Conservation (phyloP, 2,329 filamentous ascomycete species). For the Penicillium sp. region DNA sequence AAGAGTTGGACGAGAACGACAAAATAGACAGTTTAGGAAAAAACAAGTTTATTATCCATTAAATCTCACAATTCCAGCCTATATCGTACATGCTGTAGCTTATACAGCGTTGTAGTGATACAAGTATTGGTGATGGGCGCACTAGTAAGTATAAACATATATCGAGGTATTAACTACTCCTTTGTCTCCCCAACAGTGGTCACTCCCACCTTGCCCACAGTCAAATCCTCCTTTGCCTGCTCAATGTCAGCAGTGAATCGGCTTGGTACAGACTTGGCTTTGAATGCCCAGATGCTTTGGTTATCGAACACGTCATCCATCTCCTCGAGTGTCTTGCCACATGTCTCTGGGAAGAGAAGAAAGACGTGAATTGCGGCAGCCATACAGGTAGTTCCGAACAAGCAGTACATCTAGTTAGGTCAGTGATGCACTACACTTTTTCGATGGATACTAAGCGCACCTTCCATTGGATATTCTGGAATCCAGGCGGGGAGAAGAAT, state of each 20-base stretch:
- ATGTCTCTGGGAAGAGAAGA: constrained; percentile 33
- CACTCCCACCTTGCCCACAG: constrained; percentile 1
- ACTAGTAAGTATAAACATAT: neutral
- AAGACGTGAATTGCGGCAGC: constrained; percentile 25
- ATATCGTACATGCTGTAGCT: no score
- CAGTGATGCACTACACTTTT: neutral
- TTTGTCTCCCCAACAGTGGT: neutral
- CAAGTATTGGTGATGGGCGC: no score
- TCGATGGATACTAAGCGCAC: constrained; percentile 6
- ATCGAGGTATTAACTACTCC: neutral
- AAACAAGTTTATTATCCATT: no score
- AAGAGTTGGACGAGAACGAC: no score
- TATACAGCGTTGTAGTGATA: no score
- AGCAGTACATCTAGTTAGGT: constrained; percentile 18
- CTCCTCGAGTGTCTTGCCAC: constrained; percentile 32
- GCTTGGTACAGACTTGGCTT: constrained; percentile 10
- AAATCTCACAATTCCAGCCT: no score
- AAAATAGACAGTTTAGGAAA: no score
- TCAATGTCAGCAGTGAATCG: constrained; percentile 13
- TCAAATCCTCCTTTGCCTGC: constrained; percentile 14
- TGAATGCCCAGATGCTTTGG: constrained; percentile 18
- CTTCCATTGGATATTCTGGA: constrained; percentile 31
- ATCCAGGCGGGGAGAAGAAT: constrained; percentile 30
- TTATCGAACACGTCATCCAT: constrained; percentile 30
- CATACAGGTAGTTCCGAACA: constrained; percentile 28